Base-by-base conservation (phyloP, 352 stramenopile genomes). In the Globisporangium yorkense region DNA sequence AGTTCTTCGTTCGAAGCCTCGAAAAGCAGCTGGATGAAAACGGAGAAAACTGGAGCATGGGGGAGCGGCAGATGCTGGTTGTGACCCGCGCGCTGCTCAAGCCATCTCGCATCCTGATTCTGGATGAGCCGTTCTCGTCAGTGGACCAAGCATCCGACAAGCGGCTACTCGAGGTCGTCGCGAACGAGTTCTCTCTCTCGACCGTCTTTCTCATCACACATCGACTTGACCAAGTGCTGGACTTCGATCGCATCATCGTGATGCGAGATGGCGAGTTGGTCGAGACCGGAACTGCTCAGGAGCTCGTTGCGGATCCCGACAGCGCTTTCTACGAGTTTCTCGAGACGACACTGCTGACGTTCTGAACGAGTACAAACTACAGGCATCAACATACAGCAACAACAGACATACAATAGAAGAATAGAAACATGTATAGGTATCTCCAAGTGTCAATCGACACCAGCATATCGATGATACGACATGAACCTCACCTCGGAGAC, bases 171-270 rank as follows among this genome's bases (percentile, higher is more conserved):
- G 66, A 71, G 27, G 91, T 90, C 2, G 83, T 98, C 20, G 62
- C 74, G 6, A 44, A 51, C 13, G 64, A 61, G 45, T 71, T 71
- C 54, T 29, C 47, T 5, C 8, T 33, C 0, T 57, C 60, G 24
- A 71, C 64, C 6, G 75, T 97, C 15, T 68, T 98, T 8, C 96
- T 93, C 0, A 97, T 98, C 63, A 93, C 94, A 5, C 92, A 98
- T 66, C 70, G 93, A 12, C 68, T 97, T 1, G 86, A 96, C 51
- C 43, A 64, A 29, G 57, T 63, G 39, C 24, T 63, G 37, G n/a
- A 44, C 40, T 63, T 57, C 20, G 43, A 63, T 24, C 41, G 51
- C 1, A 57, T 63, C 51, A 52, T 63, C 2, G 50, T 63, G 40
- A 57, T 63, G 31, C 54, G 71, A 5, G 59, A 75, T 16, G 67